Evolutionary conservation across 2,329 filamentous ascomycete species (phyloP).

Genomic region (Colletotrichum echinochloae): DNA sequence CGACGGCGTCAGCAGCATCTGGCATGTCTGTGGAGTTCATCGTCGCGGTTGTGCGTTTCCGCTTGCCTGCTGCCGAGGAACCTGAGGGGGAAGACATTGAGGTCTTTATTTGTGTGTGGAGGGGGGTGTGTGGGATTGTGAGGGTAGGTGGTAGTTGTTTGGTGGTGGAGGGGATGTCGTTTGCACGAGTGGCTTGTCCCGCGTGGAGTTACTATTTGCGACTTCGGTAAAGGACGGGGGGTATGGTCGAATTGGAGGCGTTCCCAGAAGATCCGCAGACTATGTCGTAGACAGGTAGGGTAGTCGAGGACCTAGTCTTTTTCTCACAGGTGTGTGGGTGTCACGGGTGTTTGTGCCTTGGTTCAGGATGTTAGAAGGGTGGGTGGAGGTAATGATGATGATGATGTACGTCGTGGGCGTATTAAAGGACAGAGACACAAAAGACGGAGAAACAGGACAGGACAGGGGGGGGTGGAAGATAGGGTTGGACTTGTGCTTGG

Average conservation of each 20-base stretch:
- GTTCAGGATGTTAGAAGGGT: conserved; percentile 35
- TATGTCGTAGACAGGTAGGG: conserved; percentile 33
- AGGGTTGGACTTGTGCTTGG: conserved; percentile 10
- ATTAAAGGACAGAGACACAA: not conserved
- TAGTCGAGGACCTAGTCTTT: not conserved
- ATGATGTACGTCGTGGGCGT: conserved; percentile 31
- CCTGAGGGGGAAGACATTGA: conserved; percentile 71
- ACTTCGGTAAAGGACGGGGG: conserved; percentile 29
- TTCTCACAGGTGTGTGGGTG: conserved; percentile 19
- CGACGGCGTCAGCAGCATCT: conserved; percentile 55
- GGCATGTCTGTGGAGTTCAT: conserved; percentile 61
- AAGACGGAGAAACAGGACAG: not conserved
- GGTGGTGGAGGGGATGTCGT: conserved; percentile 13
- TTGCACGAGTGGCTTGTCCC: conserved; percentile 2
- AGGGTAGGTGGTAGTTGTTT: conserved; percentile 7
- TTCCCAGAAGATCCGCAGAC: conserved; percentile 31
- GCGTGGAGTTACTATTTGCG: conserved; percentile 17
- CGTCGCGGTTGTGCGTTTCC: conserved; percentile 78
- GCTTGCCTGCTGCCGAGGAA: conserved; percentile 73
- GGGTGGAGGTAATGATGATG: conserved; percentile 31
- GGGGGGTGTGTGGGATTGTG: conserved; percentile 13
- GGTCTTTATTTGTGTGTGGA: conserved; percentile 13
- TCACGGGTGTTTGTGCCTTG: conserved; percentile 35
- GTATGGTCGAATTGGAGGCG: conserved; percentile 21
- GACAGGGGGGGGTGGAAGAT: not conserved